Percentiles rank a stretch among this genome's conserved stretches.
phyloP scores from a whole-genome alignment of 1,139 yeast species.

The Scheffersomyces insectosa region DNA sequence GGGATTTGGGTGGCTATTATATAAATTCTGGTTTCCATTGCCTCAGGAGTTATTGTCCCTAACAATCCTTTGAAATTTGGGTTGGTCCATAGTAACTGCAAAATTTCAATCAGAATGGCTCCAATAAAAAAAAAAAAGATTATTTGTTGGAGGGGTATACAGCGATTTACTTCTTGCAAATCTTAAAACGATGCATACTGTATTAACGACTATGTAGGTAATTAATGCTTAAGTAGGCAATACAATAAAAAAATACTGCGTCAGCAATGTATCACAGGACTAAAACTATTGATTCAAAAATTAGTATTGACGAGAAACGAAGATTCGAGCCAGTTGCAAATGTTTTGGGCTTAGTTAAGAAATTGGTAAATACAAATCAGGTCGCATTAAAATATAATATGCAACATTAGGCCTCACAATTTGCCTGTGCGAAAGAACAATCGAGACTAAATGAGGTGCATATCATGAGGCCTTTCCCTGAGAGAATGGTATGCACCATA shows the following conservation, averaged over 20 bases:
- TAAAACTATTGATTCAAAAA: background rate
- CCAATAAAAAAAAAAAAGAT: too few relatives aligned
- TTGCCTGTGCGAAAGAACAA: too few relatives aligned
- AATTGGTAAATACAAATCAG: background rate
- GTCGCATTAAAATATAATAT: too few relatives aligned
- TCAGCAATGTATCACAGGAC: background rate
- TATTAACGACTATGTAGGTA: slow-evolving; percentile 1
- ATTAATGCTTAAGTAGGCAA: background rate
- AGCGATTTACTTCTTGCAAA: too few relatives aligned
- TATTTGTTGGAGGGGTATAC: background rate
- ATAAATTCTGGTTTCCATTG: background rate
- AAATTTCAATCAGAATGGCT: too few relatives aligned
- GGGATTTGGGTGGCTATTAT: background rate
- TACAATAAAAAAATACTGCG: background rate
- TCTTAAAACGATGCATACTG: background rate
- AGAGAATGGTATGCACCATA: too few relatives aligned
- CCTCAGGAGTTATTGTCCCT: too few relatives aligned
- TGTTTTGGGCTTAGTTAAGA: background rate
- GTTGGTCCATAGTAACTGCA: too few relatives aligned
- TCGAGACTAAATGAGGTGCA: too few relatives aligned
- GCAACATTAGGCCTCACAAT: too few relatives aligned
- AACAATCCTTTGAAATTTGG: too few relatives aligned
- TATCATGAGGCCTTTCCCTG: too few relatives aligned
- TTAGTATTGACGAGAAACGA: background rate
- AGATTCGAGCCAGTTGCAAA: background rate